A percentile compares a stretch with the other conserved stretches of the same genome.
Evolutionary conservation across 371 early-diverging fungal genomes (phyloP).

Genomic region (Mucor racemosus): DNA sequence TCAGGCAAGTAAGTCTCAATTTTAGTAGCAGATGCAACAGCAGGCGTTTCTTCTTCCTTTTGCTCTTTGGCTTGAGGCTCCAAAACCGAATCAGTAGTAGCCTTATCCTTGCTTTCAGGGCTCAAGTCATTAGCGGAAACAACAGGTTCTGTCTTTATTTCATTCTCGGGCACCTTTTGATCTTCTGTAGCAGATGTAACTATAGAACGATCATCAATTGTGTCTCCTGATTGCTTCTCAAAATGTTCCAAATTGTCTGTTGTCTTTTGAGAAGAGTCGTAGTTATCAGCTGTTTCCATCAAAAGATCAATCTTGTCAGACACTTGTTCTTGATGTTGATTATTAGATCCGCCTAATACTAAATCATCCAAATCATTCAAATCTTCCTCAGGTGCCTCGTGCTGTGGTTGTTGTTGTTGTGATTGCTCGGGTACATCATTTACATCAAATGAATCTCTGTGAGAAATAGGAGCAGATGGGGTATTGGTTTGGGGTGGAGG

Average conservation of each 20-base stretch:
- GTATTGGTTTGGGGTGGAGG: slow-evolving; percentile 4
- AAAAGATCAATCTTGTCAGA: slow-evolving; percentile 8
- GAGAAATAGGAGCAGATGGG: background rate
- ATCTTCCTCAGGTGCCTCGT: background rate
- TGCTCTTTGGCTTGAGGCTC: background rate
- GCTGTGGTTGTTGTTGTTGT: background rate
- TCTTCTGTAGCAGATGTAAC: background rate
- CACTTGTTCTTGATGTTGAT: background rate
- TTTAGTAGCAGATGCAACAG: background rate
- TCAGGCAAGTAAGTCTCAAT: background rate
- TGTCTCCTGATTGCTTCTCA: background rate
- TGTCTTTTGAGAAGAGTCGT: background rate
- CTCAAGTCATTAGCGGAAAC: background rate
- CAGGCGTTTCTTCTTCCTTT: background rate
- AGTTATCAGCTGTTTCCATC: background rate
- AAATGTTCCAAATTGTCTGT: background rate
- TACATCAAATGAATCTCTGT: background rate
- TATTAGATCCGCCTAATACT: slow-evolving; percentile 16
- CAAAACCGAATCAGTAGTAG: background rate
- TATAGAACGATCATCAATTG: background rate
- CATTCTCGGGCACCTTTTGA: background rate
- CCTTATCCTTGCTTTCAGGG: background rate
- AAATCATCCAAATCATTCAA: slow-evolving; percentile 31
- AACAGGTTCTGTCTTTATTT: background rate
- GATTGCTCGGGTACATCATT: background rate